Evolutionary conservation across 75 land plant species (phyloP), one percentile per base, ranked within the genome.

Genomic region (Cupressus sempervirens): DNA sequence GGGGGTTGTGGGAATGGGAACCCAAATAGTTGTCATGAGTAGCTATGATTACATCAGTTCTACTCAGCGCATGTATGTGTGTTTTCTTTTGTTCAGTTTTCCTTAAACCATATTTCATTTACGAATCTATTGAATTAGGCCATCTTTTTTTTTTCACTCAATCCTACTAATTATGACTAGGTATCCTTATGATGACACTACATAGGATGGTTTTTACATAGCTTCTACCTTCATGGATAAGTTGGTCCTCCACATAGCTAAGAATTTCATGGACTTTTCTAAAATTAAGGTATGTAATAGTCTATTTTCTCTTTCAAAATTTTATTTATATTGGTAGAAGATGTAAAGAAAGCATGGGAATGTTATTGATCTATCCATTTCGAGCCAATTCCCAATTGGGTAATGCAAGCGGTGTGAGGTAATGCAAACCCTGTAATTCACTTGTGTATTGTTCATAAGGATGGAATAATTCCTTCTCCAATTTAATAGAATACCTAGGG

Each of bases 201-300:
- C 79, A 62, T 87, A 83, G 95, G 98, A 92, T 82, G 98, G 95
- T 8, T 90, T 85, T 34, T 96, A 96, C 91, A 96, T 96, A 54
- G 98, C 98, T 83, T 97, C 98, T 6, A 92, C 97, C 77, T 96
- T 96, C 95, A 95, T 96, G 98, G 98, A 96, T 92, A 96, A 96
- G 90, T 86, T 96, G 62, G 86, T 96, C 48, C 87, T 96, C 84
- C 98, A 96, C 91, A 88, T 95, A 84, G 87, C 93, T 76, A 96
- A 96, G 94, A 96, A 96, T 88, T 96, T 91, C 93, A 95, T 96
- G 97, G 84, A 80, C 79, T 76, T 96, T 80, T 97, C 98, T 35
- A 93, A 90, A 87, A 95, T 95, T 87, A 96, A 95, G 97, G 98
- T 91, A 76, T 41, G 26, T 26, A 40, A 45, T 45, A 30, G 0